Percentiles rank a stretch among this genome's conserved stretches.
Evolutionary conservation across 2,329 filamentous ascomycete genomes (phyloP).

Genomic region (Penicillium sclerotigenum): DNA sequence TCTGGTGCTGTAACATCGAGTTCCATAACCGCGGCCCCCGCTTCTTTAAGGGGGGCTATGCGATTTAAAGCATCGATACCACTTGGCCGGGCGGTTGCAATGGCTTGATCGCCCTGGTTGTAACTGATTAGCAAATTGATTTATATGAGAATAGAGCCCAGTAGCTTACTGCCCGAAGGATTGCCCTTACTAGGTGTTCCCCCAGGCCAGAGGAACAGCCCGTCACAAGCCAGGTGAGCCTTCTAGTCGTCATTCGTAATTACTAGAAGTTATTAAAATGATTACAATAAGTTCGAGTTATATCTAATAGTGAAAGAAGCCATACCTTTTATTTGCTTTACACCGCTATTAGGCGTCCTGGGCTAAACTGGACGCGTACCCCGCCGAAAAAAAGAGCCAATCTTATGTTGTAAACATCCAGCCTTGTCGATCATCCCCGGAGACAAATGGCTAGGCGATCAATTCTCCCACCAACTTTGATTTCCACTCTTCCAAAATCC

Average conservation of each 20-base stretch:
- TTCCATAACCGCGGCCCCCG: conserved; percentile 24
- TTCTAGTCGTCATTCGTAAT: no score
- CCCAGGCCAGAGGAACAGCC: background rate
- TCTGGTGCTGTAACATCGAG: conserved; percentile 26
- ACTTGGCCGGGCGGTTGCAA: no score
- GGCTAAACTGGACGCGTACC: no score
- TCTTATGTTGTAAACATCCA: no score
- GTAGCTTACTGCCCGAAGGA: background rate
- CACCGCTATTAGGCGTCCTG: no score
- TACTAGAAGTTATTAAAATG: no score
- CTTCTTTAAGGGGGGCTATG: conserved; percentile 16
- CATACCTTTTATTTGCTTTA: no score
- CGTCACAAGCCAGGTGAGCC: background rate
- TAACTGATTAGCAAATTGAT: background rate
- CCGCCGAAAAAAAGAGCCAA: no score
- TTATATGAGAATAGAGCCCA: background rate
- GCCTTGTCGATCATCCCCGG: no score
- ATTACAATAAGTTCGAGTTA: no score
- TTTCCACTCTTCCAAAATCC: background rate
- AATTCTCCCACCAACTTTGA: background rate
- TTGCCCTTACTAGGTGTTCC: background rate
- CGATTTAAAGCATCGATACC: background rate
- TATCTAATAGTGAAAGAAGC: no score
- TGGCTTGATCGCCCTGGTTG: background rate
- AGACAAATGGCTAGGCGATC: no score